phyloP scores from a whole-genome alignment of 148 eudicot genomes.

The Beta vulgaris region DNA sequence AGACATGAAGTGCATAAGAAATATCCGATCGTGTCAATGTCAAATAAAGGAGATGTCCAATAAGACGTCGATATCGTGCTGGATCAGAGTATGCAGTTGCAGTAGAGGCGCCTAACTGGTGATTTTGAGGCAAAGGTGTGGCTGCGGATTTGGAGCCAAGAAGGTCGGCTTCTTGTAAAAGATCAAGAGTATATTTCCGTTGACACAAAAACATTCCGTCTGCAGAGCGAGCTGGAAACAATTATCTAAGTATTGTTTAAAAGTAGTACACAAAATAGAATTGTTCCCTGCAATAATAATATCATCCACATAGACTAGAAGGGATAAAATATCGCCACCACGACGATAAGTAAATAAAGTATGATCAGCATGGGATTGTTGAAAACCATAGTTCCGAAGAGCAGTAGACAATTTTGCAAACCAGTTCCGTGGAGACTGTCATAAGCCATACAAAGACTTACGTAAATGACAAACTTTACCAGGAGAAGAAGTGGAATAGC shows the following conservation, averaged over 20 bases:
- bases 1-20: background rate
- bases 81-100: no score
- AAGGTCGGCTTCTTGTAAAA: background rate
- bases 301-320: slow-evolving; percentile 11
- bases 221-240: background rate
- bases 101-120: background rate
- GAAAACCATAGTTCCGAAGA: background rate
- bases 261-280: background rate
- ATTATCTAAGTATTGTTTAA: background rate
- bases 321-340: background rate
- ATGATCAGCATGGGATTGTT: no score
- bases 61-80: no score
- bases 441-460: background rate
- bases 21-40: background rate
- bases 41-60: no score
- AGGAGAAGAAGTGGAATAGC: background rate
- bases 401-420: background rate
- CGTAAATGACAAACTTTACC: background rate
- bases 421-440: no score
- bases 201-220: background rate
- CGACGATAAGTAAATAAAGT: background rate
- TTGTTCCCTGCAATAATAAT: background rate
- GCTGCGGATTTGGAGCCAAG: background rate
- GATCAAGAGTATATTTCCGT: background rate
- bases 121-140: background rate